Evolutionary conservation across 495 filamentous ascomycete genomes (phyloP).

Genomic region (Aspergillus heteromorphus): DNA sequence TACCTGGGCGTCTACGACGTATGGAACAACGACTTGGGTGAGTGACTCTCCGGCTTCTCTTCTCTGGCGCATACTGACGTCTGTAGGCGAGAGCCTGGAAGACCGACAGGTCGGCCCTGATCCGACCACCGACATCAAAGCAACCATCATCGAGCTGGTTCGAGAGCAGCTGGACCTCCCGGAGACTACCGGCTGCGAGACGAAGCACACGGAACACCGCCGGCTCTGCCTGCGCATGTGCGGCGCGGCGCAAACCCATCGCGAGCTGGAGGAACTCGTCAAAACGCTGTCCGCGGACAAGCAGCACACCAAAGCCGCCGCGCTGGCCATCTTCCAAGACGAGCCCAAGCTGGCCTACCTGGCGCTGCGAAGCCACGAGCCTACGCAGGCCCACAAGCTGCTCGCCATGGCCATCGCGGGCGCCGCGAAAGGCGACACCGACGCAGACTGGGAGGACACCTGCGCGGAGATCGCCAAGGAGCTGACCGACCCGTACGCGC

Average conservation of each 20-base stretch:
- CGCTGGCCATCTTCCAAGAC: slow-evolving; percentile 68
- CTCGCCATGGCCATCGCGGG: slow-evolving; percentile 52
- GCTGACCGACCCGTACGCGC: slow-evolving; percentile 75
- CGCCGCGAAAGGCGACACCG: slow-evolving; percentile 47
- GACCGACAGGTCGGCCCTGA: slow-evolving; percentile 25
- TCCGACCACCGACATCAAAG: slow-evolving; percentile 33
- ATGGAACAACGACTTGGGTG: slow-evolving; percentile 73
- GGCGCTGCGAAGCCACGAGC: slow-evolving; percentile 38
- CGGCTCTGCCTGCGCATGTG: slow-evolving; percentile 76
- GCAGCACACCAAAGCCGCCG: slow-evolving; percentile 76
- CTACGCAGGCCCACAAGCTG: slow-evolving; percentile 43
- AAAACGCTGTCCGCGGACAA: slow-evolving; percentile 52
- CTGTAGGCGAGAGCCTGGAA: slow-evolving; percentile 33
- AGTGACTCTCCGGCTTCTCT: slow-evolving; percentile 5
- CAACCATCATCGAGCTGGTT: slow-evolving; percentile 49
- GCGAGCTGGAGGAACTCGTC: slow-evolving; percentile 57
- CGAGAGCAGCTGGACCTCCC: slow-evolving; percentile 39
- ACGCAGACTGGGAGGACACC: slow-evolving; percentile 51
- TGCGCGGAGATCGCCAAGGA: slow-evolving; percentile 59
- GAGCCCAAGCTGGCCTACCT: slow-evolving; percentile 51
- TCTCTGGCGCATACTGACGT: slow-evolving; percentile 7
- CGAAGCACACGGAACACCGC: slow-evolving; percentile 66
- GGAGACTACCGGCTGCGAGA: slow-evolving; percentile 47
- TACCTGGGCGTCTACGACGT: slow-evolving; percentile 78
- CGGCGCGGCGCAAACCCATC: slow-evolving; percentile 59